A percentile compares a stretch with the other conserved stretches of the same genome.
phyloP scores from a whole-genome alignment of 345 rosid genomes.

The Kernera saxatilis region DNA sequence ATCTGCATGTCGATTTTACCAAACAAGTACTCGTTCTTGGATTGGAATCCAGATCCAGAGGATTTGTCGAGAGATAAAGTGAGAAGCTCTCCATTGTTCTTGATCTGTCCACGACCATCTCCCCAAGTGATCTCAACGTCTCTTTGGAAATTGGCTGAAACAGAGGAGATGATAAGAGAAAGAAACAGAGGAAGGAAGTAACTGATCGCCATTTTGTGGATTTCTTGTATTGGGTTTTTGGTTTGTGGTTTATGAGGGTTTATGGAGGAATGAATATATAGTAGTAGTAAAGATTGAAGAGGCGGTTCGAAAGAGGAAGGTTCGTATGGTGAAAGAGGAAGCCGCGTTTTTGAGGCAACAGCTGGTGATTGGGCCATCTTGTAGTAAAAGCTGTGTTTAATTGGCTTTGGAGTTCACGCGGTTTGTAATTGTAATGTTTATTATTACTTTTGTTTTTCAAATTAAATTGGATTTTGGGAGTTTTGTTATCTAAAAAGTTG shows the following conservation, averaged over 20 bases:
- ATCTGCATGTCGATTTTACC: constrained; percentile 53
- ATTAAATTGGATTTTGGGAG: neutral
- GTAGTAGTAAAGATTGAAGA: neutral
- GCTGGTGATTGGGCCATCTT: constrained; percentile 28
- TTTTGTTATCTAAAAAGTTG: neutral
- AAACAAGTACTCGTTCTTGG: constrained; percentile 33
- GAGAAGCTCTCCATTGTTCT: constrained; percentile 34
- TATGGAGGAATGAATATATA: constrained; percentile 17
- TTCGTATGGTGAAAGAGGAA: constrained; percentile 13
- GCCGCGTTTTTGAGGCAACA: constrained; percentile 25
- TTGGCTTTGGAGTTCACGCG: constrained; percentile 25
- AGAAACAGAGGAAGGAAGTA: constrained; percentile 16
- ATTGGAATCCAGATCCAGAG: constrained; percentile 35
- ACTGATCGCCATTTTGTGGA: neutral
- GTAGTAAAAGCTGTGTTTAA: constrained; percentile 20
- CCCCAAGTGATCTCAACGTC: constrained; percentile 36
- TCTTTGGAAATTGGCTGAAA: constrained; percentile 27
- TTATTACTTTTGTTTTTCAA: neutral
- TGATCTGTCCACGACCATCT: constrained; percentile 30
- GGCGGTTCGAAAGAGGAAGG: constrained; percentile 6
- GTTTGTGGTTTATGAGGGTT: constrained; percentile 2
- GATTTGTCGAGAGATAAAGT: constrained; percentile 24
- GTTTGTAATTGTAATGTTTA: neutral
- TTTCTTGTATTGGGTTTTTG: neutral
- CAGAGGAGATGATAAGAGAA: constrained; percentile 22